Evolutionary conservation across 2,329 filamentous ascomycete species (phyloP).

Genomic region (Neoascochyta sp.): DNA sequence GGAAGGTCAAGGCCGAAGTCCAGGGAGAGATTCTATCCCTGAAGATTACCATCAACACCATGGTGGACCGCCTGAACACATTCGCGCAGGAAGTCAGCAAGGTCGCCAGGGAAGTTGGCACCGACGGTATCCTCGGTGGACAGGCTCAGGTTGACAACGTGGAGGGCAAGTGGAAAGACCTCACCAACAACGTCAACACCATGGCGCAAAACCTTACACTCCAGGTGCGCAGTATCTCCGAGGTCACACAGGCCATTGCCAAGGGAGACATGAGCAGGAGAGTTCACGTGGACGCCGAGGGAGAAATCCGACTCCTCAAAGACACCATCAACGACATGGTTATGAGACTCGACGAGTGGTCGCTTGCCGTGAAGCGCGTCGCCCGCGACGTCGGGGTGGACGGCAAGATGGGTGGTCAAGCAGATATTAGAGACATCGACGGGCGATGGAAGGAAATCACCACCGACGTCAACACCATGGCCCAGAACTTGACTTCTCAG

Average conservation of each 20-base stretch:
- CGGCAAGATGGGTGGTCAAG: slow-evolving; percentile 97
- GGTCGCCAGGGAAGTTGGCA: slow-evolving; percentile 62
- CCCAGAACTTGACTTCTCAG: slow-evolving; percentile 81
- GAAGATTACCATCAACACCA: slow-evolving; percentile 79
- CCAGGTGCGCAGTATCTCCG: slow-evolving; percentile 84
- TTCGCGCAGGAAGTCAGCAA: slow-evolving; percentile 65
- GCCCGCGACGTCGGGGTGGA: slow-evolving; percentile 96
- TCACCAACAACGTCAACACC: slow-evolving; percentile 65
- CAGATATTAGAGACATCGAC: slow-evolving; percentile 86
- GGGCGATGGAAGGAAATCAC: slow-evolving; percentile 98
- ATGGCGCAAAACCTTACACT: slow-evolving; percentile 62
- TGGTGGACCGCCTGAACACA: slow-evolving; percentile 62
- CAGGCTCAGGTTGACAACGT: slow-evolving; percentile 63
- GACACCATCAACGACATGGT: slow-evolving; percentile 99
- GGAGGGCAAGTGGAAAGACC: slow-evolving; percentile 64
- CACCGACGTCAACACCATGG: slow-evolving; percentile 92
- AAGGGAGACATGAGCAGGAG: slow-evolving; percentile 95
- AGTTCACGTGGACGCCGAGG: slow-evolving; percentile 91
- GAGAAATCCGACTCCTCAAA: slow-evolving; percentile 89
- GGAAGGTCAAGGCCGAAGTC: slow-evolving; percentile 52
- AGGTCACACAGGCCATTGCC: slow-evolving; percentile 90
- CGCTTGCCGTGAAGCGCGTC: slow-evolving; percentile 90
- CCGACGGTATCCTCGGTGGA: slow-evolving; percentile 60
- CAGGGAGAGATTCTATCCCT: slow-evolving; percentile 55
- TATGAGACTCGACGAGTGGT: slow-evolving; percentile 89